phyloP scores from a whole-genome alignment of 106 monocot genomes.

The Amphibolis antarctica region DNA sequence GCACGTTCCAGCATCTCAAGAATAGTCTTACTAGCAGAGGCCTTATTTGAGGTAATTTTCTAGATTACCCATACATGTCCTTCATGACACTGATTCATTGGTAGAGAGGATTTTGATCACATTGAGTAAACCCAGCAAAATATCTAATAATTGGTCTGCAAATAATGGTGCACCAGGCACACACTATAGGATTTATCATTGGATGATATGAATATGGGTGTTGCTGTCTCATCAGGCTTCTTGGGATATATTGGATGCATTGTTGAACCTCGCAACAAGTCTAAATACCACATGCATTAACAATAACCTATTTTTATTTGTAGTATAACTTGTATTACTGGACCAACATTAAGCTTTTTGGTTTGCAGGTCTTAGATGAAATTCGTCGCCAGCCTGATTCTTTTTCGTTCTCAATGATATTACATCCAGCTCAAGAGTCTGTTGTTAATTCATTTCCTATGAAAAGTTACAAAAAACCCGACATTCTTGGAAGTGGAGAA shows the following conservation, averaged over 20 bases:
- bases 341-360: background rate
- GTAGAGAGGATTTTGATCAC: too few relatives aligned
- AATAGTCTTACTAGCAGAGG: conserved; percentile 76
- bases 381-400: conserved; percentile 68
- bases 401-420: conserved; percentile 50
- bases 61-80: background rate
- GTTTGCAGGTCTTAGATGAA: conserved; percentile 64
- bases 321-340: background rate
- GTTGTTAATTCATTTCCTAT: conserved; percentile 61
- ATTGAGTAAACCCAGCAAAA: too few relatives aligned
- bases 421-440: conserved; percentile 62
- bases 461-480: conserved; percentile 34
- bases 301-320: background rate
- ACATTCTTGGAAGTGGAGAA: conserved; percentile 15
- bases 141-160: too few relatives aligned
- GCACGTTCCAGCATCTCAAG: conserved; percentile 71
- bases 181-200: too few relatives aligned
- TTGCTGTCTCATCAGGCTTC: too few relatives aligned
- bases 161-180: too few relatives aligned
- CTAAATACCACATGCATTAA: background rate
- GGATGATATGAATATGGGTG: too few relatives aligned
- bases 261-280: background rate
- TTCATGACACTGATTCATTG: background rate
- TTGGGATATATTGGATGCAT: background rate
- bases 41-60: conserved; percentile 65